phyloP scores from a whole-genome alignment of 2,329 filamentous ascomycete species.

The Claviceps sorghi region DNA sequence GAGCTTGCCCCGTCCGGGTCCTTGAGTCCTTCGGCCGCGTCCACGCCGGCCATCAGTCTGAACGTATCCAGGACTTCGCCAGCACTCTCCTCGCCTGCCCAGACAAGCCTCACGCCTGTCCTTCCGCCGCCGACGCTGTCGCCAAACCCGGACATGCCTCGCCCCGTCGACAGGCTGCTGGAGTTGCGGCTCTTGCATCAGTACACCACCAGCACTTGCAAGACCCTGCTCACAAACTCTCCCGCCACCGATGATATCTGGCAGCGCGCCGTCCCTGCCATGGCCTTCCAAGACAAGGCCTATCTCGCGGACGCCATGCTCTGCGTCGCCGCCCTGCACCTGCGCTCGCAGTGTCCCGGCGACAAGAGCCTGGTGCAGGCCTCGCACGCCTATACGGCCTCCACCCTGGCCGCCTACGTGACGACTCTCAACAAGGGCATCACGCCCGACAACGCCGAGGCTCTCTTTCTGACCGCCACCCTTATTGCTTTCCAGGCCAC shows the following conservation, averaged over 20 bases:
- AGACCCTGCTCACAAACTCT: constrained; percentile 42
- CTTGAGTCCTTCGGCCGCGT: constrained; percentile 9
- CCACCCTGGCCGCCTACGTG: constrained; percentile 46
- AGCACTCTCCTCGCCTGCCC: constrained; percentile 17
- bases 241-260: constrained; percentile 41
- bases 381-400: constrained; percentile 51
- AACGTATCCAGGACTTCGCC: constrained; percentile 7
- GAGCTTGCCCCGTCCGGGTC: constrained; percentile 20
- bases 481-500: constrained; percentile 54
- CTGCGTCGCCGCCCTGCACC: constrained; percentile 48
- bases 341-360: constrained; percentile 40
- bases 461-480: constrained; percentile 46
- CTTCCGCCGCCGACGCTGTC: constrained; percentile 10
- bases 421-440: constrained; percentile 41
- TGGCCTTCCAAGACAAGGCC: constrained; percentile 43
- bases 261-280: constrained; percentile 42
- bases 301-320: constrained; percentile 50
- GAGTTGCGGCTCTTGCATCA: constrained; percentile 52
- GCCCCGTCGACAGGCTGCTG: constrained; percentile 31
- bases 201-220: constrained; percentile 44
- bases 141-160: constrained; percentile 17
- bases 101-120: constrained; percentile 17
- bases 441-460: constrained; percentile 43
- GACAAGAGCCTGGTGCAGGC: constrained; percentile 46
- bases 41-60: constrained; percentile 2